Percentiles rank a stretch among this genome's conserved stretches.
Evolutionary conservation across 495 filamentous ascomycete species (phyloP).

Genomic region (Xylaria grammica): DNA sequence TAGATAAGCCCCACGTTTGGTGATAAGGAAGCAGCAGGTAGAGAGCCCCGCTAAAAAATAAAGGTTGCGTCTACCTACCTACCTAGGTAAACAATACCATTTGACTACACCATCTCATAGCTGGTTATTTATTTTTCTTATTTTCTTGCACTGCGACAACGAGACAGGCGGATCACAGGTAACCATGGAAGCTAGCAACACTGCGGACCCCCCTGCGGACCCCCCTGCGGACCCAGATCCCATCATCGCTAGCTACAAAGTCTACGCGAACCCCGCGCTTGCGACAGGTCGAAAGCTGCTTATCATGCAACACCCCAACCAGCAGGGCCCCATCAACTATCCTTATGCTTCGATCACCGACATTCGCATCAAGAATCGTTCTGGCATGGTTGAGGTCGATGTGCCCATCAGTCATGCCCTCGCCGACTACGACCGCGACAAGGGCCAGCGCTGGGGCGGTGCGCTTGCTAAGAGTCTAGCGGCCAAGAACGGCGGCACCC

Average conservation of each 20-base stretch:
- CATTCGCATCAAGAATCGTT: conserved; percentile 50
- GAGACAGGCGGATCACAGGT: too few relatives aligned
- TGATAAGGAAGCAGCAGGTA: conserved; percentile 26
- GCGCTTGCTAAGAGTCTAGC: conserved; percentile 47
- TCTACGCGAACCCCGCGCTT: conserved; percentile 54
- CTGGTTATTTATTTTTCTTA: not conserved
- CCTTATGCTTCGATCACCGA: conserved; percentile 34
- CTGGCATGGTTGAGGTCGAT: conserved; percentile 57
- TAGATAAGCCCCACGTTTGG: conserved; percentile 28
- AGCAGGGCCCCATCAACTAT: conserved; percentile 36
- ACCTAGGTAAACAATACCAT: not conserved
- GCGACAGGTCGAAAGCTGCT: conserved; percentile 48
- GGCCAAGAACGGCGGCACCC: conserved; percentile 51
- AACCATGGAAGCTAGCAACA: conserved; percentile 14
- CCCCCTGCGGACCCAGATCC: conserved; percentile 46
- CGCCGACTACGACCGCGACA: conserved; percentile 51
- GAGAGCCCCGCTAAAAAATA: conserved; percentile 32
- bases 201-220: conserved; percentile 21
- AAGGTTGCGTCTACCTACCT: not conserved
- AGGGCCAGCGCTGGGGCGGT: conserved; percentile 52
- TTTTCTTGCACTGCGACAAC: too few relatives aligned
- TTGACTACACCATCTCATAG: not conserved
- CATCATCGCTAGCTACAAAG: conserved; percentile 52
- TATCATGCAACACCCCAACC: conserved; percentile 51
- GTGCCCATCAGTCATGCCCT: conserved; percentile 45